A percentile compares a stretch with the other conserved stretches of the same genome.
Conservation (phyloP, 78 protist genomes). For the Parvularia atlantis region DNA sequence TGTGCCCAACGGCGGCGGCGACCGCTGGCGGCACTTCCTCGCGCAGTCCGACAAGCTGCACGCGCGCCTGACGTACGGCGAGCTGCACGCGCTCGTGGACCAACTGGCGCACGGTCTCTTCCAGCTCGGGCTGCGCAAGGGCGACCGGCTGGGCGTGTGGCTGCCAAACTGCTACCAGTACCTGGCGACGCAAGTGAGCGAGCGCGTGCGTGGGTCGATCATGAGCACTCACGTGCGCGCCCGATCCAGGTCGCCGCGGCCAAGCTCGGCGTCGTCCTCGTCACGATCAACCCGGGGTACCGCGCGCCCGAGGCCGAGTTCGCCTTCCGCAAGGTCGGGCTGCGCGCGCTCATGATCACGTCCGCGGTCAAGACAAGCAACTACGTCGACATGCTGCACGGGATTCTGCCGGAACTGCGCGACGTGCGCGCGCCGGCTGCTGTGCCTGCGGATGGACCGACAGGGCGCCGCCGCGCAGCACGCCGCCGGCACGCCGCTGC, state of each 20-base stretch:
- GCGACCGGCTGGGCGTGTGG: constrained; percentile 58
- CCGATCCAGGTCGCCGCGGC: constrained; percentile 43
- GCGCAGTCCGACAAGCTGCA: too few relatives aligned
- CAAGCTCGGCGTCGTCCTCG: constrained; percentile 51
- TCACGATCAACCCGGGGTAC: constrained; percentile 61
- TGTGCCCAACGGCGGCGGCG: too few relatives aligned
- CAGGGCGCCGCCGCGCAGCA: constrained; percentile 9
- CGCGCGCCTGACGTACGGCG: too few relatives aligned
- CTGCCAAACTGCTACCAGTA: constrained; percentile 54
- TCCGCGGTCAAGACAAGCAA: constrained; percentile 20
- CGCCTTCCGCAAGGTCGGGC: constrained; percentile 26
- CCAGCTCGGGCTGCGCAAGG: too few relatives aligned
- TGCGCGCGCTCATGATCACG: constrained; percentile 31
- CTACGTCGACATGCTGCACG: constrained; percentile 17
- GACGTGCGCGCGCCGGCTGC: not conserved
- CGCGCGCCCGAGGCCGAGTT: constrained; percentile 33
- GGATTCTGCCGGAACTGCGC: not conserved
- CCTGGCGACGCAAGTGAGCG: not conserved
- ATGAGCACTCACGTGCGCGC: too few relatives aligned
- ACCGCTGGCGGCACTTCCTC: too few relatives aligned
- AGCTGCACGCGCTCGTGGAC: too few relatives aligned
- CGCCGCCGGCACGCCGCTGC: not conserved
- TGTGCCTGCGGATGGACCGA: not conserved
- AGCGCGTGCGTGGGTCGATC: not conserved
- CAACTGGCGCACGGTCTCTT: too few relatives aligned